Base-by-base conservation (phyloP, 1,284 basidiomycete species). In the Cerrena zonata region DNA sequence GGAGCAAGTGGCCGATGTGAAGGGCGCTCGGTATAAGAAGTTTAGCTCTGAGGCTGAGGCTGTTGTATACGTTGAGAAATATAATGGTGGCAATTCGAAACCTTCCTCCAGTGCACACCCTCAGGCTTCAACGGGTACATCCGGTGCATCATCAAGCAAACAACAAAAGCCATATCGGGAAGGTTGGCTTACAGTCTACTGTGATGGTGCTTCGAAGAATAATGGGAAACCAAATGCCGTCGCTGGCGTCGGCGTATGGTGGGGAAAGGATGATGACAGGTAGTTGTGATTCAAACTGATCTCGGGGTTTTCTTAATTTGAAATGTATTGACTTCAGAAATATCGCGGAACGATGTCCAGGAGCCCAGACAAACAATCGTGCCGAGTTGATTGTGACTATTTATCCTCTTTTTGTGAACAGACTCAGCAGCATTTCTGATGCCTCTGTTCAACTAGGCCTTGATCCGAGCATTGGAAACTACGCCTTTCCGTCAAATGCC, bases 301-400 rank as follows among this genome's bases (percentile, higher is more conserved):
- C 15, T 34, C 25, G 13, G 34, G n/a, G 43, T 47, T 4, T 25
- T 42, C 34, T 43, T 23, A 49, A 51, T 43, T 10, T 52, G 46
- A 25, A 45, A 40, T 15, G n/a, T n/a, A n/a, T n/a, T n/a, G n/a
- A n/a, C n/a, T n/a, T 23, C 50, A 89, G 90, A 46, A 91, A 91
- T 60, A 65, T 91, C 2, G 75, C 83, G 0, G 86, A 90, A 58
- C 74, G 91, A 21, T 86, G 90, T 57, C 86, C 89, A 2, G 92
- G 91, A 1, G 70, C 69, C 42, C 91, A 94, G 63, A 94, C 91
- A 0, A 94, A 94, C 63, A 94, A 94, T 55, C 75, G 89, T 13
- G 91, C 90, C 2, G 91, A 94, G 64, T 73, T 94, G 24, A 82
- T 89, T 56, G 91, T 87, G 22, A 12, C 15, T 49, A 27, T 44